Base-by-base conservation (phyloP, 768 basidiomycete genomes). In the Boletales sp. region DNA sequence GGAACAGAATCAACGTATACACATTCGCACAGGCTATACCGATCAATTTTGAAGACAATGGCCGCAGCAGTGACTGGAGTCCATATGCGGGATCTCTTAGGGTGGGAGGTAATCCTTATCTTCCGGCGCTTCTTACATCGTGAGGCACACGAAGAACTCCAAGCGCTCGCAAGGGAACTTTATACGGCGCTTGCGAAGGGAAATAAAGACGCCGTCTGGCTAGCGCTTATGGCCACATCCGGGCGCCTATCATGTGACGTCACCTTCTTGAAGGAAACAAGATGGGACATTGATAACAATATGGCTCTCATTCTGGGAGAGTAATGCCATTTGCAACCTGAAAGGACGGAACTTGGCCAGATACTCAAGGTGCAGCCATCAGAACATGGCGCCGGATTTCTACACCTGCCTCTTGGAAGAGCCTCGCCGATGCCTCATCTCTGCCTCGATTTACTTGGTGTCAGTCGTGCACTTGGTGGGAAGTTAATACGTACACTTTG, bases 171-270 rank as follows among this genome's bases (percentile, higher is more conserved):
- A 13, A 74, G 78, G 53, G 70, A 76, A 21, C 63, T 97, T 44
- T 96, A 88, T 66, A 50, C 62, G 4, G 79, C 78, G 15, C 72
- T 92, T 36, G 77, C 70, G 21, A 70, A 60, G 55, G 72, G 79
- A 19, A 90, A 96, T 59, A 75, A 76, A 19, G 94, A 97, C 69
- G 81, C 83, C 3, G 85, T 94, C 6, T 97, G 94, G 94, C 63
- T 94, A 42, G 82, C 77, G 8, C 70, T 98, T 51, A 67, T 68
- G 40, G 76, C 77, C 13, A 87, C 87, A 0, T 64, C 69, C 36
- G 75, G 74, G 4, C 64, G 68, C 21, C 50, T 74, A n/a, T 62
- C 71, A 37, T 65, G 73, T 36, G 63, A 72, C 15, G 69, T 80
- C 58, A 51, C 59, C 13, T 87, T 84, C 59, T 63, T 90, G 69